phyloP scores from a whole-genome alignment of 108 stramenopile species.

The Discostella stelligeroides region DNA sequence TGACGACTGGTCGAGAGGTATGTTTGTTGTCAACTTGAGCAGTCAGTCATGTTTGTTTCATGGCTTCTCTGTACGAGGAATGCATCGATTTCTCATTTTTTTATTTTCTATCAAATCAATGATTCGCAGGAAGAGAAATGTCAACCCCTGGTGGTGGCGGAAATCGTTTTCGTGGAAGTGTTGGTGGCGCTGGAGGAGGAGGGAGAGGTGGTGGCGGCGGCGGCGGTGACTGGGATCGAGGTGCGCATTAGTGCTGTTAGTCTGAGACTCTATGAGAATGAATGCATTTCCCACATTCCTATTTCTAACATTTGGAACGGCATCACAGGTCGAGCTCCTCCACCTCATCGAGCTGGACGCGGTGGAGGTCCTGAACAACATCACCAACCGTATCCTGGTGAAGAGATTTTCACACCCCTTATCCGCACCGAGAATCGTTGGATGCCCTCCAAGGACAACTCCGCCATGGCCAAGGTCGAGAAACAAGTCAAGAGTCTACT shows the following conservation, averaged over 20 bases:
- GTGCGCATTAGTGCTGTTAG: not conserved
- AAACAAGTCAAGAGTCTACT: conserved; percentile 88
- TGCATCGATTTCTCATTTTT: not conserved
- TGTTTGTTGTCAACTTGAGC: not conserved
- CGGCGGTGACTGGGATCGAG: conserved; percentile 17
- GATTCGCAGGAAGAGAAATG: conserved; percentile 19
- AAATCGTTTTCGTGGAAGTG: conserved; percentile 10
- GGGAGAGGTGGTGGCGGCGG: conserved; percentile 16
- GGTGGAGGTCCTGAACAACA: conserved; percentile 18
- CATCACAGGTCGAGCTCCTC: conserved; percentile 33
- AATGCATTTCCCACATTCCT: not conserved
- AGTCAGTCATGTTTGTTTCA: not conserved
- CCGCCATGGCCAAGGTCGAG: conserved; percentile 64
- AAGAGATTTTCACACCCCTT: conserved; percentile 56
- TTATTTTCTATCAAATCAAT: not conserved
- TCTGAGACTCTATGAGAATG: not conserved
- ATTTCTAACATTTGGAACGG: too few species aligned
- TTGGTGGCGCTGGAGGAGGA: conserved; percentile 29
- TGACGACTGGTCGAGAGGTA: conserved; percentile 23
- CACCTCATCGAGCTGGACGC: conserved; percentile 26
- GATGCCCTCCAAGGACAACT: conserved; percentile 70
- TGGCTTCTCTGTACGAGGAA: not conserved
- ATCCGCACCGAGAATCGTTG: conserved; percentile 72
- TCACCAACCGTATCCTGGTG: conserved; percentile 3
- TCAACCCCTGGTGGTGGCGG: conserved; percentile 28